Base-by-base conservation (phyloP, 495 filamentous ascomycete species). In the Aspergillus sparsus region DNA sequence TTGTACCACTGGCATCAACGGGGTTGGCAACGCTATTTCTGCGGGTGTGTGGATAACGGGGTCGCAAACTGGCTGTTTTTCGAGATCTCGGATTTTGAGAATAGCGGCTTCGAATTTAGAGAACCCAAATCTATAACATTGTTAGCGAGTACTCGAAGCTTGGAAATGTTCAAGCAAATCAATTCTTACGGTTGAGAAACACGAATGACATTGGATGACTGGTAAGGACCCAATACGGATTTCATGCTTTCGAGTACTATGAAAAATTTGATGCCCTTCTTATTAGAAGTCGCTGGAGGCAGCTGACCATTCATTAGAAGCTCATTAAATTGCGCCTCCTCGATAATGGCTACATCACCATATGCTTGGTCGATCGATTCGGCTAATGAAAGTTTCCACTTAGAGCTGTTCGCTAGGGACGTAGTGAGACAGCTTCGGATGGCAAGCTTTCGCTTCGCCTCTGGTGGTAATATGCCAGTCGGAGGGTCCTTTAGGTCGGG, bases 381-480 rank as follows among this genome's bases (percentile, higher is more conserved):
- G 0, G 59, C 58, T 1, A 60, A 50, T 1, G 41, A 39, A 12
- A 66, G 21, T 6, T n/a, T 46, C 61, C 63, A 68, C 2, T 42
- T 34, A 1, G 55, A n/a, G 9, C 62, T 58, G 10, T 39, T 42
- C 10, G 36, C 36, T 0, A 68, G 36, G 1, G 66, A 49, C 7
- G 52, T 32, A 3, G 55, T 62, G 7, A 69, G 44, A n/a, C 61
- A 62, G n/a, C 58, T 64, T 36, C 62, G 55, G 10, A 67, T 60
- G 5, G 62, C 62, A 27, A 69, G 42, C 52, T 63, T 71, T 2
- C 69, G 62, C 34, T 66, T 67, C 4, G 57, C 55, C 27, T 71
- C 64, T 0, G 60, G 18, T 8, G 41, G 60, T 44, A 66, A 47
- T 15, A 66, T 69, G 2, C 66, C 66, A 0, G 64, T 66, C 1